Percentiles rank a stretch among this genome's conserved stretches.
These are phyloP conservation scores for Aspergillus coremiiformis DNA, from an alignment of 495 filamentous ascomycete genomes.

Conservation along the genomic window DNA sequence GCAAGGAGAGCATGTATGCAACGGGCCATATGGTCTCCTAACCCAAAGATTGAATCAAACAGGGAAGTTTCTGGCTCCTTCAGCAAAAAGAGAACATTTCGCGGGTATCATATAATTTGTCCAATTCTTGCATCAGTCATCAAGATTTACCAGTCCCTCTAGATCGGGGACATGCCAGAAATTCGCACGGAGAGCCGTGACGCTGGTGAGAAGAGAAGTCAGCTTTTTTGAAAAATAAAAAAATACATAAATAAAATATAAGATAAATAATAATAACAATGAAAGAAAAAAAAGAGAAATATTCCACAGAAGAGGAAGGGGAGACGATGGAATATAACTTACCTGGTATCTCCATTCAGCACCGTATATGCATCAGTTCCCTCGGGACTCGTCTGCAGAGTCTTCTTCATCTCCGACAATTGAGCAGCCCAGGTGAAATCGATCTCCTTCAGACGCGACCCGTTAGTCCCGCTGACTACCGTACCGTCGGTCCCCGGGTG, in stretches of 20 bases:
- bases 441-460: conserved; percentile 18
- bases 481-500: background rate
- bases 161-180: conserved; percentile 73
- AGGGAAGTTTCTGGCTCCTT: background rate
- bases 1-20: background rate
- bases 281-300: background rate
- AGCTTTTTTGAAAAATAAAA: too few relatives aligned
- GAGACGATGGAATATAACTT: conserved; percentile 2
- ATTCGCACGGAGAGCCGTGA: conserved; percentile 86
- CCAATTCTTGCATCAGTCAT: conserved; percentile 3
- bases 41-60: too few relatives aligned
- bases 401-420: conserved; percentile 42
- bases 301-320: background rate
- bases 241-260: background rate
- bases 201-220: conserved; percentile 37
- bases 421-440: conserved; percentile 39
- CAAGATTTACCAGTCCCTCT: conserved; percentile 63
- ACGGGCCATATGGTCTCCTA: too few relatives aligned
- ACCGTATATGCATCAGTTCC: conserved; percentile 95
- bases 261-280: background rate
- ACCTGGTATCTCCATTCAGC: conserved; percentile 57
- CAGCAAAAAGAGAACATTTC: conserved; percentile 16
- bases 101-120: conserved; percentile 21
- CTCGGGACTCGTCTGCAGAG: conserved; percentile 44
- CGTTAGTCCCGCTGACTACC: background rate